phyloP scores from a whole-genome alignment of 1,284 basidiomycete species.

The Boletus subluridellus region DNA sequence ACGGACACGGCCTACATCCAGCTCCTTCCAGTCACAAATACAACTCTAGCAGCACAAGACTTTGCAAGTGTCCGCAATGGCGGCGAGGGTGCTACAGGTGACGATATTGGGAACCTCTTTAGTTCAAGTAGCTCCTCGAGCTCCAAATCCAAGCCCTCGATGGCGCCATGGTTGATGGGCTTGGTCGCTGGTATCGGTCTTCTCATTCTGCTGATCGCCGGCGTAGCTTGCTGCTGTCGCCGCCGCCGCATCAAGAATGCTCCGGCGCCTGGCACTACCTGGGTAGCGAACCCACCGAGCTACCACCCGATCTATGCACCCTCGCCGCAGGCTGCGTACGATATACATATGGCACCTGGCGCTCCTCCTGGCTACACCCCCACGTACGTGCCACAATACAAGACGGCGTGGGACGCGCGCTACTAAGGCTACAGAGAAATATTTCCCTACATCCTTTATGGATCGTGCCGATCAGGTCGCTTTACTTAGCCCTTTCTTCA shows the following conservation, averaged over 20 bases:
- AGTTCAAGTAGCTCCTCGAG: neutral
- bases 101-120: neutral
- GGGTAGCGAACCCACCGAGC: constrained; percentile 2
- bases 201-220: constrained; percentile 10
- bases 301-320: constrained; percentile 26
- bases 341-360: constrained; percentile 24
- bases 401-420: constrained; percentile 28
- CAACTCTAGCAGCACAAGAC: constrained; percentile 28
- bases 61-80: constrained; percentile 21
- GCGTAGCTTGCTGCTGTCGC: constrained; percentile 8
- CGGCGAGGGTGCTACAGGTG: neutral
- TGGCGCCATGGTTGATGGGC: constrained; percentile 14
- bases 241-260: constrained; percentile 9
- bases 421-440: constrained; percentile 2
- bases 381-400: constrained; percentile 16
- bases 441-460: neutral
- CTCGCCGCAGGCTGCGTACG: constrained; percentile 31
- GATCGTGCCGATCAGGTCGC: neutral
- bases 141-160: neutral
- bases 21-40: constrained; percentile 51
- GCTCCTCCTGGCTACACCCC: constrained; percentile 13
- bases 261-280: neutral
- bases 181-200: constrained; percentile 13
- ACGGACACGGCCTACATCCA: constrained; percentile 55
- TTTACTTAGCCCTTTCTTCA: neutral